Base-by-base conservation (phyloP, 257 asterid species). In the Capsicum pubescens region DNA sequence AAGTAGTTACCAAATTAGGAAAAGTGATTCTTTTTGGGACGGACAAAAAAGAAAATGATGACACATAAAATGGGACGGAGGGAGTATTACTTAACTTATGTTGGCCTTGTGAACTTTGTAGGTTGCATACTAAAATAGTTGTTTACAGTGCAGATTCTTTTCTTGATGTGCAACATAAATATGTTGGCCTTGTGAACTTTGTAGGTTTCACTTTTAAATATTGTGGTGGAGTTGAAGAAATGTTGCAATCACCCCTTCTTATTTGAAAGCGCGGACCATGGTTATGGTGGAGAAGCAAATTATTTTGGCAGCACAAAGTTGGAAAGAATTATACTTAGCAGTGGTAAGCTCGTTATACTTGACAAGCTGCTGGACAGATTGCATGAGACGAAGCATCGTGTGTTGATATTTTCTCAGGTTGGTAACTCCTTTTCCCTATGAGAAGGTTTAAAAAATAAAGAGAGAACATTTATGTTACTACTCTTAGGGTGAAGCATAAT, bases 201-300 rank as follows among this genome's bases (percentile, higher is more conserved):
- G 91, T 95, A 97, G 99, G 99, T 97, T 72, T 97, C 99, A n/a
- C 99, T 97, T 86, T 84, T 97, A 86, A 97, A 97, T 92, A 94
- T 97, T 82, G 97, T 97, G 92, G 99, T 95, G 90, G 99, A 97
- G 92, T 88, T 97, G 95, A 97, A 97, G 97, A 97, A 97, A 87
- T 97, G 99, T 92, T 97, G 99, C 94, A 97, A 97, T 81, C 99
- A 97, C 88, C 99, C 99, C 70, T 97, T 97, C 90, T 85, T 97
- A 83, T 97, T 97, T 89, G 98, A 97, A 90, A 97, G 99, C 89
- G 99, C 99, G 12, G 99, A 97, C 90, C 98, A 95, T 90, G 99
- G 99, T 87, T 97, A 97, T 89, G 99, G 99, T 67, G 99, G 99
- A 87, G 97, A 97, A 84, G 90, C 96, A 58, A 92, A 92, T 84